Base-by-base conservation (phyloP, 768 basidiomycete genomes). In the Leccinum olivaceopallidum region DNA sequence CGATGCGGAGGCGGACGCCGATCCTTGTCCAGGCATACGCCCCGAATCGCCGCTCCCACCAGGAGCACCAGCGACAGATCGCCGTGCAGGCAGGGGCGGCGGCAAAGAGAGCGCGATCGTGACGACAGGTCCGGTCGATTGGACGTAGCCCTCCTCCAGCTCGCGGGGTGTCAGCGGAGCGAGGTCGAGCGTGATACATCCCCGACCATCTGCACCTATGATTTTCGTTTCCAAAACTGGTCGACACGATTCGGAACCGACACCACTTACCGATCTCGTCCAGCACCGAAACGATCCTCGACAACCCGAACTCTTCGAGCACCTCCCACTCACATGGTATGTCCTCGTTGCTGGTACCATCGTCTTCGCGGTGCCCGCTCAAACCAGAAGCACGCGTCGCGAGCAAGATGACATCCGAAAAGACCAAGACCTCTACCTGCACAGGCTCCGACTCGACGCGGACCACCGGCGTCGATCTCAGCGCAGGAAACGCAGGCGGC, bases 381-480 rank as follows among this genome's bases (percentile, higher is more conserved):
- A 9, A 14, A n/a, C 77, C 9, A 42, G 42, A 74, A 24, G 74
- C 12, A 18, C 53, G 58, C 1, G 56, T 74, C 18, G 84, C 81
- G 30, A 92, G 70, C n/a, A 93, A 65, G 53, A 90, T 69, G 34
- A 93, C 59, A 70, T 94, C 91, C 18, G 83, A 83, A 73, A 93
- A 91, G 14, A 90, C 80, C 58, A 84, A 78, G 16, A 71, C 76
- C 53, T 79, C 77, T 9, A 78, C 65, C 18, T 71, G 62, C 47
- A 67, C n/a, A 9, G 65, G 64, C 53, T 63, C 67, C 1, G 67
- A 69, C 60, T 73, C 69, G 60, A 69, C 58, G 12, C 65, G 67
- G 26, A 73, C 67, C 7, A 71, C 49, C 4, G 66, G 72, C 49
- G 61, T 68, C 44, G 58, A 68, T 3, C 24, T 53, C 16, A 57